Evolutionary conservation across 257 asterid species (phyloP), one percentile per base, ranked within the genome.

Genomic region (Solanum virginianum): DNA sequence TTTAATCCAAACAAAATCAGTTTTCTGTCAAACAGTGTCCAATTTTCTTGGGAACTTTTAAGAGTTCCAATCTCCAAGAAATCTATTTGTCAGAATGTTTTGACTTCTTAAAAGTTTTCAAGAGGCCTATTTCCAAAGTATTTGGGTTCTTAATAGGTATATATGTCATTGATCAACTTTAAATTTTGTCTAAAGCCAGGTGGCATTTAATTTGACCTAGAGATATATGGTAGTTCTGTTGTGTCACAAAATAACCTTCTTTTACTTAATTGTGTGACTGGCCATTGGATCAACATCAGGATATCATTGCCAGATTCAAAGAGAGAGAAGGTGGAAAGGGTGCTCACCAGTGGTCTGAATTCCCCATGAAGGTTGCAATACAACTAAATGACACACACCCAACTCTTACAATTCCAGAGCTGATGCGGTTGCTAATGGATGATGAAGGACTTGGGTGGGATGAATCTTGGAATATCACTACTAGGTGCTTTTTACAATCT

Each of bases 321-420:
- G 98, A 95, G 87, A 92, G 99, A 89, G 84, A 82, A 24, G 91
- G 49, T 51, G 93, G 81, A 83, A 91, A 91, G 56, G 90, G 89
- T 22, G 84, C 80, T 86, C 90, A 91, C 85, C 84, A 86, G 85
- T 97, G 99, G 99, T 90, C 95, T 72, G 92, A 94, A 49, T 95
- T 97, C 82, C 99, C 98, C 82, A 87, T 92, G 86, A 97, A 95
- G 90, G 98, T 97, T 56, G 99, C 99, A 81, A 92, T 97, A 68
- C 99, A 97, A 87, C 90, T 97, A 89, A 97, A 97, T 87, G 99
- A 97, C 89, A 97, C 99, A 53, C 99, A 97, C 90, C 98, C 99
- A 65, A 97, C 99, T 68, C 98, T 95, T 87, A 93, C 98, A 59
- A 95, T 97, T 86, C 99, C 98, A 2, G 99, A 97, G 92, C 93